Evolutionary conservation across 345 rosid species (phyloP).

Genomic region (Stellera chamaejasme): DNA sequence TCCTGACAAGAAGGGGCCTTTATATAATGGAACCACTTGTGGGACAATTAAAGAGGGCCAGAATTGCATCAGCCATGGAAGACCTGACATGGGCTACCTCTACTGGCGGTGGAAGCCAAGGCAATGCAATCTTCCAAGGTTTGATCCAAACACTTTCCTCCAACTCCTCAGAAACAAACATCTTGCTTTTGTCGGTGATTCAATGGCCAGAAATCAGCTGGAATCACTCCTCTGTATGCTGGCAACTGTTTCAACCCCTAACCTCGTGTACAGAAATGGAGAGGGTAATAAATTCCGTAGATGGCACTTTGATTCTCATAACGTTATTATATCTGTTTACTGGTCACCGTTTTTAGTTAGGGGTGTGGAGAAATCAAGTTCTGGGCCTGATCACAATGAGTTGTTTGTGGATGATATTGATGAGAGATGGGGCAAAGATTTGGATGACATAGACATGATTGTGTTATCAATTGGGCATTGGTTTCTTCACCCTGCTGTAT

Average conservation of each 20-base stretch:
- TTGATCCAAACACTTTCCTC: conserved; percentile 63
- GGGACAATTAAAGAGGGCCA: conserved; percentile 83
- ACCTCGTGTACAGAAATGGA: conserved; percentile 52
- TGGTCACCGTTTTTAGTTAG: conserved; percentile 96
- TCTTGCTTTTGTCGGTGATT: conserved; percentile 87
- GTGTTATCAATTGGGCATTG: conserved; percentile 86
- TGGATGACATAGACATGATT: conserved; percentile 43
- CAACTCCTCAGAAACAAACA: conserved; percentile 48
- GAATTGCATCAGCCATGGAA: conserved; percentile 74
- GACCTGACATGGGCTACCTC: conserved; percentile 75
- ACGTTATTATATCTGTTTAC: conserved; percentile 54
- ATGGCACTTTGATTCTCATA: conserved; percentile 62
- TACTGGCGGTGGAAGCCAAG: conserved; percentile 89
- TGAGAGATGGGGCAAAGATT: conserved; percentile 71
- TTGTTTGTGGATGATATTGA: conserved; percentile 63
- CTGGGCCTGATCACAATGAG: conserved; percentile 56
- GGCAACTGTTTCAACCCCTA: conserved; percentile 45
- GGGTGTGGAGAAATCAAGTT: conserved; percentile 62
- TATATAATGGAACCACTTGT: conserved; percentile 72
- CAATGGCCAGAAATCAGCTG: conserved; percentile 95
- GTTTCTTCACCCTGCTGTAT: conserved; percentile 90
- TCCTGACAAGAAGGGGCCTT: conserved; percentile 55
- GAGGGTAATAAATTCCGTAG: conserved; percentile 73
- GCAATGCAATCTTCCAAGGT: conserved; percentile 72
- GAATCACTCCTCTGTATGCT: conserved; percentile 89